These are phyloP conservation scores for Antarctomyces pellizariae DNA, from an alignment of 495 filamentous ascomycete genomes.

Conservation along the genomic window DNA sequence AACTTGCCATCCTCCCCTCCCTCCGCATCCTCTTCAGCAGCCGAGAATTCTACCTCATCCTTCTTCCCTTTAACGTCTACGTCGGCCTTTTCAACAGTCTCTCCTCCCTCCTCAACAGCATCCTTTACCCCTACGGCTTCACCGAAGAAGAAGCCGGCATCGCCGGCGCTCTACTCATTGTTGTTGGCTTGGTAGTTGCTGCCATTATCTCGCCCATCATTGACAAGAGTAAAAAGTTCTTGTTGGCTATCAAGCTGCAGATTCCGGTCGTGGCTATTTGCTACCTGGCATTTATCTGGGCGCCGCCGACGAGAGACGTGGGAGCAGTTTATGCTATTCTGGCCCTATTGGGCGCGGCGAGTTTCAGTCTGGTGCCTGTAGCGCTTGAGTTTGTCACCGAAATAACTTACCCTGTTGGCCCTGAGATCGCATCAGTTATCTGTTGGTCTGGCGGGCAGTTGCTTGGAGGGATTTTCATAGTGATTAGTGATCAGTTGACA, in stretches of 20 bases:
- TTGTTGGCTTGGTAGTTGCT: constrained; percentile 56
- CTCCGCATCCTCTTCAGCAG: constrained; percentile 23
- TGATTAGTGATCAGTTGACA: constrained; percentile 61
- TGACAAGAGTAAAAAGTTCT: constrained; percentile 61
- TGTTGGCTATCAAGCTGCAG: constrained; percentile 47
- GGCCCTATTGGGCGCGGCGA: constrained; percentile 51
- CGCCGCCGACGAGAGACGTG: constrained; percentile 41
- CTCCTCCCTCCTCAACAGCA: constrained; percentile 75
- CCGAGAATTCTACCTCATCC: constrained; percentile 50
- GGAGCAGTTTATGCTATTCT: constrained; percentile 49
- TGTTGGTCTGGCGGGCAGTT: constrained; percentile 69
- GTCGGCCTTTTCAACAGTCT: constrained; percentile 84
- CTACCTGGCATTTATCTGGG: constrained; percentile 65
- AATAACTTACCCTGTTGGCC: constrained; percentile 65
- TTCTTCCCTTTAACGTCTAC: constrained; percentile 58
- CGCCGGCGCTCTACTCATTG: constrained; percentile 72
- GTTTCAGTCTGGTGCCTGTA: constrained; percentile 64
- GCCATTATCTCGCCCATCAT: constrained; percentile 61
- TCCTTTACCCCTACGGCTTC: constrained; percentile 65
- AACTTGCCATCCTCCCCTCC: constrained; percentile 26
- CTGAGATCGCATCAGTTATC: constrained; percentile 62
- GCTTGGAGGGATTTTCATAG: constrained; percentile 59
- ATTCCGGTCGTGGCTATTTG: constrained; percentile 49
- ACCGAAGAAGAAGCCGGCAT: constrained; percentile 66
- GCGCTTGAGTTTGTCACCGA: constrained; percentile 73